Conservation (phyloP, 1,284 basidiomycete species). For the Termitomyces sp. region DNA sequence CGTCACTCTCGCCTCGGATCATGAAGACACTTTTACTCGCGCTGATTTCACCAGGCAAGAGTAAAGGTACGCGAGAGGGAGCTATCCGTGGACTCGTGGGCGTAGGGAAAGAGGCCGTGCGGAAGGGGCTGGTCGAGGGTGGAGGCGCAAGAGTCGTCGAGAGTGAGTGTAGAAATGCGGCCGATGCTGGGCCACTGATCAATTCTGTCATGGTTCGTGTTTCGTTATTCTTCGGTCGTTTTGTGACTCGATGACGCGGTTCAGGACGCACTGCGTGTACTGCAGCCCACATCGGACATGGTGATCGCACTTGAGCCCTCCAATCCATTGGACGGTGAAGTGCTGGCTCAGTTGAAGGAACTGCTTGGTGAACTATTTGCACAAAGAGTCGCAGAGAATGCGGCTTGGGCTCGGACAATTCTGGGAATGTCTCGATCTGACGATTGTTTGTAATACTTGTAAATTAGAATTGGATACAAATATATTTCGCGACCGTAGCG, state of each 20-base stretch:
- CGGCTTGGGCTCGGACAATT: constrained; percentile 55
- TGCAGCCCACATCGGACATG: constrained; percentile 52
- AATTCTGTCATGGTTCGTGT: constrained; percentile 52
- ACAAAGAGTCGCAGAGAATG: constrained; percentile 47
- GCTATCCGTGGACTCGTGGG: constrained; percentile 81
- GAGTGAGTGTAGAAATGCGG: constrained; percentile 45
- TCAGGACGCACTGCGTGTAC: constrained; percentile 54
- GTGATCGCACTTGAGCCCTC: constrained; percentile 48
- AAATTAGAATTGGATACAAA: too few relatives aligned
- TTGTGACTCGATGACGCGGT: neutral
- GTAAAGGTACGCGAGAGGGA: constrained; percentile 75
- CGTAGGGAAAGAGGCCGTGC: constrained; percentile 78
- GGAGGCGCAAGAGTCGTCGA: constrained; percentile 71
- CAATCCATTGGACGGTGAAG: constrained; percentile 40
- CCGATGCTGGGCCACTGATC: constrained; percentile 41
- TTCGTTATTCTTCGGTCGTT: neutral
- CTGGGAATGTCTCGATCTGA: constrained; percentile 30
- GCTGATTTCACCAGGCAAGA: constrained; percentile 68
- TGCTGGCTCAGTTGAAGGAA: constrained; percentile 44
- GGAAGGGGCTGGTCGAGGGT: constrained; percentile 73
- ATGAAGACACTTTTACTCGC: constrained; percentile 91
- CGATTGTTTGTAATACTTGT: constrained; percentile 5
- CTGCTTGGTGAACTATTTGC: constrained; percentile 61
- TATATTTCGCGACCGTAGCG: too few relatives aligned
- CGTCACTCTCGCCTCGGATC: constrained; percentile 81